Evolutionary conservation across 805 yeast genomes (phyloP).

Genomic region (Jamesozyma gamospora): DNA sequence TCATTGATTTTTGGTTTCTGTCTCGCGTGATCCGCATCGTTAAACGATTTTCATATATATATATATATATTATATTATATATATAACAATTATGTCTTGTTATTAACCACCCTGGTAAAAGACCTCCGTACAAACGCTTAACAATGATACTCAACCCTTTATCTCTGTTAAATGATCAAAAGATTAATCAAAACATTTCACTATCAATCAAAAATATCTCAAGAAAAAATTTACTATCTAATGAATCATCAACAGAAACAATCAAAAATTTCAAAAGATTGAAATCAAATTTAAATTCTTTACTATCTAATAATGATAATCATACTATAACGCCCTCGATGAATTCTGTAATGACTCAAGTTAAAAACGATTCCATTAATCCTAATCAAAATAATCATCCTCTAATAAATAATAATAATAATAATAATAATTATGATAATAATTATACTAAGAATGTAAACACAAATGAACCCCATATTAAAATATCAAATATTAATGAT

Average conservation of each 20-base stretch:
- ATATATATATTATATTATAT: too few relatives aligned
- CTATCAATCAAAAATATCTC: slow-evolving; percentile 2
- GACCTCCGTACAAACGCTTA: too few relatives aligned
- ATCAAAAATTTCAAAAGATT: neutral
- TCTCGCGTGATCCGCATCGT: too few relatives aligned
- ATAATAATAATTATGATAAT: too few relatives aligned
- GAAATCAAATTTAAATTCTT: neutral
- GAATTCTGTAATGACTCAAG: slow-evolving; percentile 21
- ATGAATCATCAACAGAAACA: too few relatives aligned
- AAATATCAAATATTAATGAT: slow-evolving; percentile 16
- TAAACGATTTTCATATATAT: too few relatives aligned
- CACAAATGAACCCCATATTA: slow-evolving; percentile 5
- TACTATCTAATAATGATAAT: neutral
- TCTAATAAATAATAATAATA: too few relatives aligned
- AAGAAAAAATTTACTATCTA: neutral
- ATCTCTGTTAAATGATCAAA: neutral
- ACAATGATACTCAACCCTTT: slow-evolving; percentile 1
- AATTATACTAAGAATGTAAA: too few relatives aligned
- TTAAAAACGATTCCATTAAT: slow-evolving; percentile 3
- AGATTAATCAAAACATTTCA: slow-evolving; percentile 1
- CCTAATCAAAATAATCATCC: too few relatives aligned
- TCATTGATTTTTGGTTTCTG: too few relatives aligned
- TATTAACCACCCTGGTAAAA: too few relatives aligned
- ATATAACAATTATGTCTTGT: too few relatives aligned
- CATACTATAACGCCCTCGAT: slow-evolving; percentile 17